Base-by-base conservation (phyloP, 1,284 basidiomycete species). In the Trametes versicolor region DNA sequence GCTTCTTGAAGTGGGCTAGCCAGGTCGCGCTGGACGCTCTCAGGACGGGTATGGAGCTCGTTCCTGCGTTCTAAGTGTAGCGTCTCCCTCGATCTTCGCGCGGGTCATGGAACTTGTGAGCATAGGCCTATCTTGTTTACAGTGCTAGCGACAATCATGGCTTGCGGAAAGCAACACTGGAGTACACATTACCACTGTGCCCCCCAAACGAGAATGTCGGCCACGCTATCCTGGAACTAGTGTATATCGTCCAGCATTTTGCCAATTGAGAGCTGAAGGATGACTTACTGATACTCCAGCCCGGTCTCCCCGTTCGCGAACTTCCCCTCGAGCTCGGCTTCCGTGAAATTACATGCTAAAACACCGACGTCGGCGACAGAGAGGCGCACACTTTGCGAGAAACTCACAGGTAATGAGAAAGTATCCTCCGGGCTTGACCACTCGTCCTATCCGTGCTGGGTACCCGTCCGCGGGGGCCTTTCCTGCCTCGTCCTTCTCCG, bases 331-430 rank as follows among this genome's bases (percentile, higher is more conserved):
- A 97, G 77, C 74, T 97, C 96, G 0, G 89, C 85, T 70, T 94
- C 89, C 0, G 95, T 97, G 74, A 96, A 97, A 75, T 97, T 97
- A 75, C 95, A 97, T 8, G 92, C 90, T 93, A 64, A 7, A 47
- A n/a, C 21, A 2, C 6, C n/a, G 17, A 52, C 54, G 36, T 60
- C n/a, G 29, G 21, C 25, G 5, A 6, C 10, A 15, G 23, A 29
- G 60, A 23, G 15, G 23, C 61, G 23, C n/a, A 19, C 21, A 9
- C 9, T 2, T 41, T 5, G 23, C 4, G 25, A 71, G 21, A 8
- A 76, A 71, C 85, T 73, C 71, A 93, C 93, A 95, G 41, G 94
- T 96, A 65, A 97, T 95, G 51, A 97, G 80, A 73, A 97, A 95
- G 70, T 84, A 80, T 5, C 91, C 93, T 0, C 87, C 90, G 8